Evolutionary conservation across 371 early-diverging fungal species (phyloP), one percentile per base, ranked within the genome.

Genomic region (Mucor circinelloides): DNA sequence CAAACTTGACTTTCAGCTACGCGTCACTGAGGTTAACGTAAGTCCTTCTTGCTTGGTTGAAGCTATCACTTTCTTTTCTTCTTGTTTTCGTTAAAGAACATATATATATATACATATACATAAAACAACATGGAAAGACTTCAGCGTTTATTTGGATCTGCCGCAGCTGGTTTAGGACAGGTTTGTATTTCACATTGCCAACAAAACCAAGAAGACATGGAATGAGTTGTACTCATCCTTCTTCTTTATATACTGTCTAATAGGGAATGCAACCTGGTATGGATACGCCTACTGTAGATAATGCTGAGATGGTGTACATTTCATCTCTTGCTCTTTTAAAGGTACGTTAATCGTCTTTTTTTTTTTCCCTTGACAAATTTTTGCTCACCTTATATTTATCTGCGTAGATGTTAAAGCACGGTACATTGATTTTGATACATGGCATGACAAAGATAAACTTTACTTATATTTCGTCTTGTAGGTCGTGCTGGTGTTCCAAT

Each of bases 401-500:
- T 56, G 10, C 58, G 17, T 76, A 94, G 92, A 94, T 95, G 94
- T 74, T 95, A 61, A 94, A 95, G 83, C 96, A 94, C 71, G 95
- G 95, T 92, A 81, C 42, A 73, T 38, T 10, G 2, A 56, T 25
- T 5, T 23, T 3, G 55, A 27, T 36, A 27, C 10, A 50, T 36
- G 44, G 30, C 34, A 54, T 63, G 13, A 23, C 46, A 32, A 15
- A 42, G 28, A 52, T 40, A 25, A 17, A 25, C 7, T 17, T 25
- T 52, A 28, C 30, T 63, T 15, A 63, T 52, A 40, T 7, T 6
- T 50, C 2, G 32, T 48, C 31, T 27, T 63, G 21, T 63, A 93
- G 99, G 97, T 31, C 91, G 99, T 68, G 99, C 99, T 36, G 99
- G 99, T 71, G 99, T 99, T n/a, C 99, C 99, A 12, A 97, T 99